Base-by-base conservation (phyloP, 2,329 filamentous ascomycete species). In the Paecilomyces formosus region DNA sequence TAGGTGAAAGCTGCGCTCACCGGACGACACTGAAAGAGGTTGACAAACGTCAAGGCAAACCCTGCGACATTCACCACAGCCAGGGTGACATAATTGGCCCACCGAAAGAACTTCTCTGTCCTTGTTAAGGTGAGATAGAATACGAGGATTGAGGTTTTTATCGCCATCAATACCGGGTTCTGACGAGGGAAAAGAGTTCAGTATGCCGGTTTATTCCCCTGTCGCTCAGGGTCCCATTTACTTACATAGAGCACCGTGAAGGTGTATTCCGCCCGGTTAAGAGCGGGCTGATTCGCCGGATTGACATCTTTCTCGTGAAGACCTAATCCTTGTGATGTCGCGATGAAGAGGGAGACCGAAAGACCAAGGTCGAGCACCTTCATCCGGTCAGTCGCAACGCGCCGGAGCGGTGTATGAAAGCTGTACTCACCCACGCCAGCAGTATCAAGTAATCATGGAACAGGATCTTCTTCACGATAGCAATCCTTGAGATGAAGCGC, bases 91-190 rank as follows among this genome's bases (percentile, higher is more conserved):
- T 92, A 92, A n/a, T 90, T 94, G n/a, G 87, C 86, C 74, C 88
- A 84, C 60, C 88, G 85, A 63, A 96, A 87, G 55, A 92, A 79
- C 62, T 85, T 85, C 64, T 95, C 86, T 60, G 90, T 89, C 66
- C 87, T 88, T 26, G 90, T 89, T 54, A 97, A 81, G 49, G 88
- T 87, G 55, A 97, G 81, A 75, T 95, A 97, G 74, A 97, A 97
- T 56, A 94, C 82, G 59, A 97, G 81, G 66, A 97, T 90, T n/a
- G 91, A 95, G 0, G 90, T 92, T 76, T 97, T 97, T 55, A 90
- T 91, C 2, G 88, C 86, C 90, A 96, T 95, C 58, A 96, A 80
- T 3, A 90, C 88, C 12, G 92, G 92, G 69, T 96, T 95, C 86
- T 92, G 66, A n/a, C 2, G 24, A 21, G 35, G 4, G 21, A 45